Evolutionary conservation across 768 basidiomycete species (phyloP), one percentile per base, ranked within the genome.

Genomic region (Lactarius evosmus): DNA sequence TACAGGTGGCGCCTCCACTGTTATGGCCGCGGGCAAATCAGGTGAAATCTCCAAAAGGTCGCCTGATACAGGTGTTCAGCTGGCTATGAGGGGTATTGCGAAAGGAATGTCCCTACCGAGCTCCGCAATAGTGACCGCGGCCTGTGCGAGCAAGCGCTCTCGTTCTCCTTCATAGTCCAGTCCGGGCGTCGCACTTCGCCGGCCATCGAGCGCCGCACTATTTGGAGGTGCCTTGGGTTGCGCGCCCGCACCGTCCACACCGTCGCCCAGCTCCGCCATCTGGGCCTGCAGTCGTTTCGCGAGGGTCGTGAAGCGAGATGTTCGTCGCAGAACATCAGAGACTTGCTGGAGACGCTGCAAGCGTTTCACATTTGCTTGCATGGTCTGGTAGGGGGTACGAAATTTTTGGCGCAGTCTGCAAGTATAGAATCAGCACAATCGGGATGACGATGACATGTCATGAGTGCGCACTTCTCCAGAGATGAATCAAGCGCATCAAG

Each of bases 121-220:
- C 74, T 99, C 96, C 0, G 95, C 93, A 9, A 98, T 86, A 41
- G 86, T 95, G 69, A 98, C 77, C n/a, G 95, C 96, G 2, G 96
- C 95, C 74, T 95, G 95, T 2, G 94, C 89, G 70, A 98, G 86
- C 17, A 84, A 84, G 9, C 96, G 81, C 71, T 97, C 95, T 73
- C 86, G 87, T 68, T 93, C 90, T 32, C 92, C 89, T 69, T 89
- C 88, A 36, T 78, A 72, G 32, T 83, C 84, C 50, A 75, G 49
- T 55, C 66, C 66, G 2, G 66, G 61, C 0, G 69, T 62, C 14
- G 57, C 58, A 25, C 58, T 65, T 32, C 59, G 63, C 40, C 59
- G 50, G 44, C 68, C 58, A 38, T 62, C 67, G 5, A 54, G 50
- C 44, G 27, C 9, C 7, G 68, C 60, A 17, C 63, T 67, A 34